Base-by-base conservation (phyloP, 164 flowering plant species). In the Kalanchoe fedtschenkoi region DNA sequence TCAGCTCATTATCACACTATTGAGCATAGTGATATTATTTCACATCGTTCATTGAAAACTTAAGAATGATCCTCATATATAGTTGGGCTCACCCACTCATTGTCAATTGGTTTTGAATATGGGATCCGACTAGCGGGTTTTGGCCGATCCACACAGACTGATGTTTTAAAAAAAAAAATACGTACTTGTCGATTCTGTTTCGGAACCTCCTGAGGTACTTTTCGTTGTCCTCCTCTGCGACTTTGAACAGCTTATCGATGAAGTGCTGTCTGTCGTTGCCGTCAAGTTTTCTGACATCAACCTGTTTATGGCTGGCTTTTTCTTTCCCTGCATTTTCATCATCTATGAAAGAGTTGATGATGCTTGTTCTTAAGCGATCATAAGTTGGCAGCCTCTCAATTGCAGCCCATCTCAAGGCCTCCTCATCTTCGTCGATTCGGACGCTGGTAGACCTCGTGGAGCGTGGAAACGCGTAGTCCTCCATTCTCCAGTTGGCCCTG, bases 201-300 rank as follows among this genome's bases (percentile, higher is more conserved):
- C 88, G 78, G 59, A 89, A 77, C 67, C 84, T 91, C 46, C 33
- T 69, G 74, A 91, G 67, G 85, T 81, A 89, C 78, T 75, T 85
- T 79, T 91, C 98, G 60, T 89, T 91, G 69, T 91, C 95, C 68
- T 89, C 98, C 65, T 91, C 96, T 0, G 96, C 87, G 62, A 83
- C 88, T 74, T 64, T 84, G 28, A 91, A 80, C 6, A 91, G 30
- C 56, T 76, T 70, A 30, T 91, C 96, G 28, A 91, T 80, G 74
- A 91, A 84, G 15, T 79, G 67, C 54, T 82, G 85, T 34, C 81
- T 58, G 5, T 89, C 93, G 21, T 75, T 71, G 19, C 75, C 24
- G 22, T 76, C 91, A 8, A 91, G 81, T 14, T 74, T 83, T 34
- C 78, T 63, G 10, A 91, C 90, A 67, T 91, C 95, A 26, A 91